Evolutionary conservation across 1,284 basidiomycete species (phyloP), one percentile per base, ranked within the genome.

Genomic region (Ceratobasidium sp.): DNA sequence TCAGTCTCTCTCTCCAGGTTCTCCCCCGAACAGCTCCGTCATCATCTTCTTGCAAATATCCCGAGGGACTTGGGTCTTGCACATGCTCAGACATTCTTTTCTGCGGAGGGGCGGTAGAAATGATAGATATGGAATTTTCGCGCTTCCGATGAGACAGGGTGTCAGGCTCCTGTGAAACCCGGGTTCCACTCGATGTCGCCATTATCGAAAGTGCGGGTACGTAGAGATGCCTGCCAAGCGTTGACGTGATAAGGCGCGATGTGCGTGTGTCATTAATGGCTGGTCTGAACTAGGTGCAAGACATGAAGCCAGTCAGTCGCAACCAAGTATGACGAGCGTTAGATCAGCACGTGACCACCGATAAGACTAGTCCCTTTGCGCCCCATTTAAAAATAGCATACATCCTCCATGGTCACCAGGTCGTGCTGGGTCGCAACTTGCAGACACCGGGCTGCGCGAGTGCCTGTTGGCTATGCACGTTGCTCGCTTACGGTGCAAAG

Each of bases 41-140:
- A 7, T 69, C 65, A 13, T 49, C 41, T 1, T 69, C 37, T 37
- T 58, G 14, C 37, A 46, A n/a, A 43, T 39, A 46, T 24, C 43
- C n/a, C 34, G 64, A 66, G 11, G 49, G 1, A 27, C 49, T 53
- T 34, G 64, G 43, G 11, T 53, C 64, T 3, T 46, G 64, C 19
- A 9, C 46, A n/a, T 51, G 46, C 53, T 48, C 31, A 46, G 49
- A 37, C 64, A 66, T 66, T 48, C 31, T 22, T 19, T 9, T 7
- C 49, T 66, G n/a, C 53, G 64, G 64, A 66, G 64, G 64, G 6
- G 49, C 48, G 46, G 64, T 66, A 24, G 64, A 66, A 53, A 66
- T 29, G 22, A 66, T 48, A 7, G 64, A 48, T 4, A 66, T 19
- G 5, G 46, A 37, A 29, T n/a, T 29, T 49, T 49, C 16, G 11